phyloP scores from a whole-genome alignment of 2,329 filamentous ascomycete genomes.

The Cladophialophora bantiana region DNA sequence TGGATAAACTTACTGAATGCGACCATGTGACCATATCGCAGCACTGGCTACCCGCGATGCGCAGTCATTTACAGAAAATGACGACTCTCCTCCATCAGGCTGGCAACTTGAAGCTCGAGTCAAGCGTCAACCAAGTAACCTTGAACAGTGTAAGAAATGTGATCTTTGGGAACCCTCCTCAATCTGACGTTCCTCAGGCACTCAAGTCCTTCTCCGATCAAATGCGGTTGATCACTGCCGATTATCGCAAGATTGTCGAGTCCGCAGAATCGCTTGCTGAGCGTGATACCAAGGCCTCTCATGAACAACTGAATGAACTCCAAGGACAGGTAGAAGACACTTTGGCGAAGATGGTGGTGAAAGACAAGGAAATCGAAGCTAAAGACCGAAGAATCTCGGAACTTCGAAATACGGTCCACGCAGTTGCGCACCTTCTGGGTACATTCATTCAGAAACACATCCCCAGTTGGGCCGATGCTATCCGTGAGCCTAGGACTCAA shows the following conservation, averaged over 20 bases:
- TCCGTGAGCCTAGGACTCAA: slow-evolving; percentile 29
- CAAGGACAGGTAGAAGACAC: slow-evolving; percentile 28
- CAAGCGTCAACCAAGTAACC: slow-evolving; percentile 24
- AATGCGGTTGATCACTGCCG: slow-evolving; percentile 27
- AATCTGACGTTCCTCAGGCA: slow-evolving; percentile 29
- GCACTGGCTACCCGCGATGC: slow-evolving; percentile 36
- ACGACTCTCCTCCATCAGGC: slow-evolving; percentile 29
- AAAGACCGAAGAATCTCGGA: slow-evolving; percentile 27
- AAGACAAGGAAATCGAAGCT: slow-evolving; percentile 29
- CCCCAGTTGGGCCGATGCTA: slow-evolving; percentile 17
- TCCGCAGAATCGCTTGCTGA: slow-evolving; percentile 35
- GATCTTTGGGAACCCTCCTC: neutral
- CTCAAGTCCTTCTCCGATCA: slow-evolving; percentile 25
- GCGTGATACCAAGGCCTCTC: slow-evolving; percentile 25
- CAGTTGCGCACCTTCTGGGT: slow-evolving; percentile 31
- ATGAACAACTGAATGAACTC: slow-evolving; percentile 30
- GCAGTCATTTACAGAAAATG: slow-evolving; percentile 28
- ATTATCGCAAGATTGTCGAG: slow-evolving; percentile 32
- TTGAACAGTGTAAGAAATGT: slow-evolving; percentile 19
- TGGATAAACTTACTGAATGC: slow-evolving; percentile 28
- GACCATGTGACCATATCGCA: slow-evolving; percentile 18
- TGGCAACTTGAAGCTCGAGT: slow-evolving; percentile 24
- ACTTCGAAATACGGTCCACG: slow-evolving; percentile 30
- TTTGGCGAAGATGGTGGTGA: slow-evolving; percentile 20
- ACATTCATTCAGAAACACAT: slow-evolving; percentile 33